Conservation (phyloP, 768 basidiomycete species). For the Neoboletus brunneissimus region DNA sequence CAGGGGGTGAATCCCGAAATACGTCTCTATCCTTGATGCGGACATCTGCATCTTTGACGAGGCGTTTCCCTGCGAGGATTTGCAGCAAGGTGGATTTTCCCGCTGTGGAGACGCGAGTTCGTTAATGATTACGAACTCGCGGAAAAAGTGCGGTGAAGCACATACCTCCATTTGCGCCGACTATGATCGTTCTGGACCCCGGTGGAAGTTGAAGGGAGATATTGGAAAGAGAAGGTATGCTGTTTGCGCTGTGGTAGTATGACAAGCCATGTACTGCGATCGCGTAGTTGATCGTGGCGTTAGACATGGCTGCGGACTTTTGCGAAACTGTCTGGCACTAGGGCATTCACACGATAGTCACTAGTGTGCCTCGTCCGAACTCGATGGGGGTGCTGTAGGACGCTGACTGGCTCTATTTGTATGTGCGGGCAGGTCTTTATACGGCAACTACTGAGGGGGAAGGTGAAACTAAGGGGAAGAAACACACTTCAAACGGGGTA, state of each 20-base stretch:
- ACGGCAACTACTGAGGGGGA: neutral
- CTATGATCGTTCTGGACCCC: conserved; percentile 80
- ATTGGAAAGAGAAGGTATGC: conserved; percentile 55
- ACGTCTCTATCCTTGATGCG: conserved; percentile 81
- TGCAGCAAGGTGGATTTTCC: conserved; percentile 97
- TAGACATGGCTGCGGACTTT: neutral
- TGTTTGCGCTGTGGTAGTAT: conserved; percentile 48
- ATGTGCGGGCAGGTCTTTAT: neutral
- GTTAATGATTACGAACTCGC: neutral
- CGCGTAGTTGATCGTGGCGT: conserved; percentile 3
- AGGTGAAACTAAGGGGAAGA: no score
- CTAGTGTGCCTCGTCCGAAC: neutral
- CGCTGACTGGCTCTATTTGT: neutral
- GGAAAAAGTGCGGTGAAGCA: conserved; percentile 3
- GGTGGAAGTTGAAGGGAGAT: conserved; percentile 63
- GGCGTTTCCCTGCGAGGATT: conserved; percentile 87
- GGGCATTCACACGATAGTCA: neutral
- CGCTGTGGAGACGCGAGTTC: conserved; percentile 39
- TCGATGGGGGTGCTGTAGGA: neutral
- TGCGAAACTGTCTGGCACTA: neutral
- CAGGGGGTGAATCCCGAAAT: conserved; percentile 80
- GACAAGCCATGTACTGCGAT: conserved; percentile 50
- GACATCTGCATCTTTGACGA: conserved; percentile 65
- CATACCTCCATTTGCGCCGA: conserved; percentile 94
- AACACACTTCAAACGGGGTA: no score